Evolutionary conservation across 345 rosid genomes (phyloP), one percentile per base, ranked within the genome.

Genomic region (Murraya paniculata): DNA sequence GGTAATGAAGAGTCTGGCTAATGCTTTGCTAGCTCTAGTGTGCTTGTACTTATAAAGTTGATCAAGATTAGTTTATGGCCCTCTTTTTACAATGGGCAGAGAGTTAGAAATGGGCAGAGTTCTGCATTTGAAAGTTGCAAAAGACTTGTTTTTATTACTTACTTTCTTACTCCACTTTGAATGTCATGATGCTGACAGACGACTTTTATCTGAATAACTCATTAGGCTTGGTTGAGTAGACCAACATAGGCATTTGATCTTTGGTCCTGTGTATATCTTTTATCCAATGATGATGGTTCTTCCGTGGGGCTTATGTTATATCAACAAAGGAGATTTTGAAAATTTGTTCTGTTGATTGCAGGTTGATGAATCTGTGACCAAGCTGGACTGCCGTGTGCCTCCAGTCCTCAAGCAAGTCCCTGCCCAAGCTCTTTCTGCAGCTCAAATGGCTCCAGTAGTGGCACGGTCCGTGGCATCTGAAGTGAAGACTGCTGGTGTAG

Each of bases 401-500:
- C 91, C 93, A 21, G 86, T 83, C 10, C 79, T 97, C 68, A 93
- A 81, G 87, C 95, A 94, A 75, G 97, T 86, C 1, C 94, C 98
- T 0, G 78, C 90, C 9, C 92, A 91, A 59, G 99, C 98, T 35
- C 31, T 88, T 35, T 88, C 91, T 7, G 92, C 88, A 0, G 97
- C 97, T 19, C 94, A 91, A 71, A 84, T 80, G 76, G 97, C 95
- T 72, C 95, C 99, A 0, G 80, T 41, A 10, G 89, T 88, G 28
- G 99, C 93, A 18, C 83, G 85, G 36, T 86, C 89, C 0, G 50
- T 90, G 60, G 95, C 91, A 70, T 82, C 92, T 18, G 98, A 92
- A 79, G 84, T 96, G 41, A 88, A 90, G 81, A 85, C 86, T 36
- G 73, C 89, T 10, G 99, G 97, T 0, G 88, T 94, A 66, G 87